A percentile compares a stretch with the other conserved stretches of the same genome.
Conservation (phyloP, 2,329 filamentous ascomycete genomes). For the Sphaerulina vaccinii region DNA sequence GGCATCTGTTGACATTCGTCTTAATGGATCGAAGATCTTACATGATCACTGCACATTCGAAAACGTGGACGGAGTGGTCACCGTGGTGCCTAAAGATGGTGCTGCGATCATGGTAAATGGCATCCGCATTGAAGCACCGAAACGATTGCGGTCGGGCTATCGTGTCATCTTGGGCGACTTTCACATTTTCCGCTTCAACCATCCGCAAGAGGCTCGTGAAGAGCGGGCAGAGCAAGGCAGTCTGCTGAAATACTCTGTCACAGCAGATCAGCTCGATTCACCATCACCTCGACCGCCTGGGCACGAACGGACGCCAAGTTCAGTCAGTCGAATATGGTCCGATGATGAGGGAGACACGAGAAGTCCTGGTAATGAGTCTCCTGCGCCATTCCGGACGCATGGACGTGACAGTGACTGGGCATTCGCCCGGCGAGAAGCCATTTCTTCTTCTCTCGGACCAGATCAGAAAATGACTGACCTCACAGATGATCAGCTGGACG, state of each 20-base stretch:
- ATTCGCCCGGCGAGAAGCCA: slow-evolving; percentile 88
- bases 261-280: slow-evolving; percentile 63
- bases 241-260: slow-evolving; percentile 77
- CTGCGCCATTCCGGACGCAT: slow-evolving; percentile 57
- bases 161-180: slow-evolving; percentile 96
- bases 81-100: slow-evolving; percentile 81
- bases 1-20: slow-evolving; percentile 76
- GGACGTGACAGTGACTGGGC: slow-evolving; percentile 91
- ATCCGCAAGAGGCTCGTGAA: slow-evolving; percentile 90
- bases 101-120: slow-evolving; percentile 98
- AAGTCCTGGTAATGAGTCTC: slow-evolving; percentile 76
- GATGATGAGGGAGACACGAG: slow-evolving; percentile 71
- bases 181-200: slow-evolving; percentile 98
- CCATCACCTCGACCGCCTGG: slow-evolving; percentile 57
- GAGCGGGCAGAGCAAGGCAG: slow-evolving; percentile 77
- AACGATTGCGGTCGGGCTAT: slow-evolving; percentile 84
- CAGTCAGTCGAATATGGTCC: slow-evolving; percentile 72
- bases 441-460: slow-evolving; percentile 80
- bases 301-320: slow-evolving; percentile 67
- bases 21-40: slow-evolving; percentile 91
- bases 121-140: slow-evolving; percentile 80
- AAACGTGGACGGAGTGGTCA: slow-evolving; percentile 90
- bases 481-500: slow-evolving; percentile 90
- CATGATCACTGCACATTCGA: slow-evolving; percentile 93
- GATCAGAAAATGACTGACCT: slow-evolving; percentile 89